Percentiles rank a stretch among this genome's conserved stretches.
These are phyloP conservation scores for Epichloe sibirici DNA, from an alignment of 2,329 filamentous ascomycete species.

Conservation along the genomic window DNA sequence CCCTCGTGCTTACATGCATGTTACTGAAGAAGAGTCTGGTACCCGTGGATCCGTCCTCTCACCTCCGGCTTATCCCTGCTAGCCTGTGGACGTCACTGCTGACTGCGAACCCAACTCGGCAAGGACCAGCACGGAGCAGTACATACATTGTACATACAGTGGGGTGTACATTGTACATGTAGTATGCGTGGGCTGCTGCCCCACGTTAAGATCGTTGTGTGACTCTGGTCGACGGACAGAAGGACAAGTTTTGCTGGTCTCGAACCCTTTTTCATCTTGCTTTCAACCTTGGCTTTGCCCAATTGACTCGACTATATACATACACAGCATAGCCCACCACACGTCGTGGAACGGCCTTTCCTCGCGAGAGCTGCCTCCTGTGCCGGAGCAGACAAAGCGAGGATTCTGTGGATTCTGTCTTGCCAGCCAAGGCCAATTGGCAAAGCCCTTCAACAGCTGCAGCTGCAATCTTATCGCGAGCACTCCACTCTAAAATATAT, in stretches of 20 bases:
- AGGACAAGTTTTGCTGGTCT: background rate
- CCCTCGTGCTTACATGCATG: background rate
- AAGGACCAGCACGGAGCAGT: no score
- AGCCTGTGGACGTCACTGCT: no score
- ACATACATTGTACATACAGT: no score
- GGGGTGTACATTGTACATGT: background rate
- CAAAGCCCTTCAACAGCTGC: background rate
- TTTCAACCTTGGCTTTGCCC: background rate
- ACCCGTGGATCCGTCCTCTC: no score
- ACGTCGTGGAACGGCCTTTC: background rate
- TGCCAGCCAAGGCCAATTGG: background rate
- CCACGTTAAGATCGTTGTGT: conserved; percentile 7
- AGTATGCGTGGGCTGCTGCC: conserved; percentile 4
- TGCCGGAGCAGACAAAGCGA: conserved; percentile 2
- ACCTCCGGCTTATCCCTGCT: no score
- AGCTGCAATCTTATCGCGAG: background rate
- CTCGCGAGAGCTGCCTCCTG: conserved; percentile 1
- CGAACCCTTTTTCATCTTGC: background rate
- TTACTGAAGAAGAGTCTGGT: no score
- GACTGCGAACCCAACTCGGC: no score
- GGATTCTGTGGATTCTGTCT: background rate
- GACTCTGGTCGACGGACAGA: background rate
- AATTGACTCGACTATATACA: background rate
- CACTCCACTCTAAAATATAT: no score
- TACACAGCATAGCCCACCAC: background rate